These are phyloP conservation scores for Hanseniaspora mollemarum DNA, from an alignment of 805 yeast genomes.

Conservation along the genomic window DNA sequence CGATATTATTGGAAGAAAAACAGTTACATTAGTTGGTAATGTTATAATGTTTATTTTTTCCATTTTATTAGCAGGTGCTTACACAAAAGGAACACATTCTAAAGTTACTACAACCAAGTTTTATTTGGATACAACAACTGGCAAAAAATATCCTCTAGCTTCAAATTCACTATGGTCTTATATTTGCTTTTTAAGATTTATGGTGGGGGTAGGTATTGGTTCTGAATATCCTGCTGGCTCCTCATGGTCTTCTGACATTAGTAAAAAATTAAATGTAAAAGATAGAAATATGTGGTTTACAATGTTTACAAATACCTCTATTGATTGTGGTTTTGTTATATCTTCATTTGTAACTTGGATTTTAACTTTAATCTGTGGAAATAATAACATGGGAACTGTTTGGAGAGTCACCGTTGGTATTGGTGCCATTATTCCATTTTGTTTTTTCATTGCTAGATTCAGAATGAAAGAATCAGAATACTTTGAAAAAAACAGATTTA, in stretches of 20 bases:
- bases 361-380: constrained; percentile 67
- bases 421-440: constrained; percentile 79
- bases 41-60: constrained; percentile 67
- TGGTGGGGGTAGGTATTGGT: constrained; percentile 85
- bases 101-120: constrained; percentile 47
- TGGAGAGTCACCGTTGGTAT: constrained; percentile 89
- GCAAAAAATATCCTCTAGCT: constrained; percentile 31
- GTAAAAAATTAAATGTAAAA: constrained; percentile 81
- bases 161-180: constrained; percentile 13
- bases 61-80: constrained; percentile 68
- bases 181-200: constrained; percentile 40
- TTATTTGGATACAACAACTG: constrained; percentile 72
- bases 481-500: constrained; percentile 57
- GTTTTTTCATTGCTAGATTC: constrained; percentile 65
- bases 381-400: constrained; percentile 60
- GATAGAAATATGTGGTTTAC: constrained; percentile 78
- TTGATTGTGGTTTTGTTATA: constrained; percentile 76
- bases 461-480: constrained; percentile 64
- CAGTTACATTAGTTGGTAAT: constrained; percentile 74
- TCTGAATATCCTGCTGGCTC: constrained; percentile 86
- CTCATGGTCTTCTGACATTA: constrained; percentile 84
- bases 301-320: constrained; percentile 82
- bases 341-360: constrained; percentile 80
- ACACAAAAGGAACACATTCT: constrained; percentile 58
- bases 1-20: constrained; percentile 69